phyloP scores from a whole-genome alignment of 148 eudicot genomes.

The Rhododendron mucronatum region DNA sequence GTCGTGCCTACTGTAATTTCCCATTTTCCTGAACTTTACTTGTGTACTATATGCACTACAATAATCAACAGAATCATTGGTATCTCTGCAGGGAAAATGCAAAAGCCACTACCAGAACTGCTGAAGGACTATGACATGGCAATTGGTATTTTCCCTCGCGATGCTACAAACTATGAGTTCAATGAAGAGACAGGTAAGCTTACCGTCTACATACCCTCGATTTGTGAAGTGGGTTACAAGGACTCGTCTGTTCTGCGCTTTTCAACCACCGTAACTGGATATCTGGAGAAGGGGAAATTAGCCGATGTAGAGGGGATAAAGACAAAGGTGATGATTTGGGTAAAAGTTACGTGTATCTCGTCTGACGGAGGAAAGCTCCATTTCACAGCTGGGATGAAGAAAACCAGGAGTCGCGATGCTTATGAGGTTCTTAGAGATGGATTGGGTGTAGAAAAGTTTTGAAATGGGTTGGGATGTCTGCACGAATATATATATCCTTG shows the following conservation, averaged over 20 bases:
- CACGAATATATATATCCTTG: conserved; percentile 3
- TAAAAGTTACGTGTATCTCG: conserved; percentile 66
- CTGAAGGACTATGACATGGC: conserved; percentile 84
- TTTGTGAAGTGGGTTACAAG: conserved; percentile 88
- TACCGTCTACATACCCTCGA: conserved; percentile 62
- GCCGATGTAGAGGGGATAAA: conserved; percentile 84
- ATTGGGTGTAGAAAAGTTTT: conserved; percentile 64
- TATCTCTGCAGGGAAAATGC: conserved; percentile 77
- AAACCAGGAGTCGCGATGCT: conserved; percentile 68
- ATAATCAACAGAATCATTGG: neutral
- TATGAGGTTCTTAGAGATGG: conserved; percentile 85
- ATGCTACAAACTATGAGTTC: conserved; percentile 93
- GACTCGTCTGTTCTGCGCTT: conserved; percentile 86
- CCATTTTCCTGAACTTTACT: neutral
- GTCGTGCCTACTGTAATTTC: neutral
- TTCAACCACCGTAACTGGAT: conserved; percentile 73
- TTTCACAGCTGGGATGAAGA: conserved; percentile 81
- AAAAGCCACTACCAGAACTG: conserved; percentile 76
- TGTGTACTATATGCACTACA: neutral
- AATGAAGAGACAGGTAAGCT: conserved; percentile 76
- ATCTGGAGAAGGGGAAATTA: conserved; percentile 84
- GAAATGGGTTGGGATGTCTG: conserved; percentile 13
- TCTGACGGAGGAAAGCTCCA: conserved; percentile 68
- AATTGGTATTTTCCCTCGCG: conserved; percentile 84
- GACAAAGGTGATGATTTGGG: conserved; percentile 89